Evolutionary conservation across 108 stramenopile genomes (phyloP), one percentile per base, ranked within the genome.

Genomic region (Epipyxis sp.): DNA sequence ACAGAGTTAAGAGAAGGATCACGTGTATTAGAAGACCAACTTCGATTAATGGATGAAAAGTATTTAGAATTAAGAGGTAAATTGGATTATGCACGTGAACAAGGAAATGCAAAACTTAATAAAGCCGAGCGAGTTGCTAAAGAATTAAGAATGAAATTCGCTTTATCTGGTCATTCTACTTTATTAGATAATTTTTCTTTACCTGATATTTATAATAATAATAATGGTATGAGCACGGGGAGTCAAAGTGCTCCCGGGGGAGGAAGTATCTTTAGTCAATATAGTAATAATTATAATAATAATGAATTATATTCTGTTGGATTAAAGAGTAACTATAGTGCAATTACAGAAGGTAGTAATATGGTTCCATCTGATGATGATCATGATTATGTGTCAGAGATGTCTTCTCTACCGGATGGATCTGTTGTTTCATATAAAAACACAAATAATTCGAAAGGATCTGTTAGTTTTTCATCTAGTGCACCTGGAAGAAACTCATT

Each of bases 1-100:
- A 41, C 57, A 6, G 90, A 92, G 59, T 77, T 92, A 13, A 77
- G 86, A 69, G 90, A 92, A 74, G 89, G 87, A 25, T 62, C 81
- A 3, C 87, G 88, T 62, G 82, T 89, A 20, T 77, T 92, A 37
- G 90, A 91, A 69, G 90, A 91, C 58, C 90, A 92, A 69, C 85
- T 90, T 44, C 85, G 85, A 30, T 82, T 89, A 16, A 90, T 92
- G 90, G 90, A 92, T 57, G 85, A 88, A 45, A 91, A 91, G 80
- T 91, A 89, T 78, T 77, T 88, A 69, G 89, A 91, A 59, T 83
- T 92, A 1, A 59, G 90, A 37, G 82, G 78, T 42, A 92, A 91
- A 77, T 77, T 92, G 16, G 91, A 90, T 69, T 91, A 39, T 3
- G 71, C 71, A 57, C 44, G 71, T 29, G 71, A 13, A 6, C 10